Evolutionary conservation across 2,329 filamentous ascomycete species (phyloP).

Genomic region (Colletotrichum spaethianum): DNA sequence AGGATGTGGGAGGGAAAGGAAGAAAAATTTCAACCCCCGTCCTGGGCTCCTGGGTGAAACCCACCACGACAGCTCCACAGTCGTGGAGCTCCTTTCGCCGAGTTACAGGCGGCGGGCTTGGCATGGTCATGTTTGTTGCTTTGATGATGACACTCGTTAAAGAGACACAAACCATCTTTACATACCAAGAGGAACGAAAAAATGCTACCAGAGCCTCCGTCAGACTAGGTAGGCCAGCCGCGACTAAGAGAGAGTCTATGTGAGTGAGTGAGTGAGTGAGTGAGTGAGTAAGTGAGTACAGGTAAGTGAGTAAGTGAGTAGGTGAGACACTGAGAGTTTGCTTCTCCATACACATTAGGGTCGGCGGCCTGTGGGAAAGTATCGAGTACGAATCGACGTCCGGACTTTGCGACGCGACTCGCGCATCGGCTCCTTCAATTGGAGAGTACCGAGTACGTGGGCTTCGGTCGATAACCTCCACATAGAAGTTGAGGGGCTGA

Average conservation of each 20-base stretch:
- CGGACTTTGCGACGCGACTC: background rate
- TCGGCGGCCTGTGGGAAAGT: background rate
- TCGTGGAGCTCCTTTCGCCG: conserved; percentile 18
- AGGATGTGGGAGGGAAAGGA: no score
- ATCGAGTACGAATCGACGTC: conserved; percentile 6
- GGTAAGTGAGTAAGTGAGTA: no score
- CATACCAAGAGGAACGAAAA: background rate
- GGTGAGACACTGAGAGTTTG: conserved; percentile 3
- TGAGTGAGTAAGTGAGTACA: background rate
- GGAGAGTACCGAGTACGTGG: conserved; percentile 10
- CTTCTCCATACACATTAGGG: background rate
- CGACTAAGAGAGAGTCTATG: background rate
- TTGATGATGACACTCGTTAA: background rate
- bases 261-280: background rate
- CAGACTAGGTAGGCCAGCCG: no score
- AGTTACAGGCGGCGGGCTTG: conserved; percentile 13
- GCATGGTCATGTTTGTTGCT: background rate
- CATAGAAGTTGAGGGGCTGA: conserved; percentile 21
- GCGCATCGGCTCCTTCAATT: background rate
- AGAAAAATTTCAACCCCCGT: conserved; percentile 22
- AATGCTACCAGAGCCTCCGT: background rate
- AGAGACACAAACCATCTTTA: background rate
- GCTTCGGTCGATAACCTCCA: background rate
- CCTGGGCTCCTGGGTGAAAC: conserved; percentile 16
- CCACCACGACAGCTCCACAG: conserved; percentile 17